A percentile compares a stretch with the other conserved stretches of the same genome.
Evolutionary conservation across 2,329 filamentous ascomycete species (phyloP).

Genomic region (Cercospora zeae-maydis): DNA sequence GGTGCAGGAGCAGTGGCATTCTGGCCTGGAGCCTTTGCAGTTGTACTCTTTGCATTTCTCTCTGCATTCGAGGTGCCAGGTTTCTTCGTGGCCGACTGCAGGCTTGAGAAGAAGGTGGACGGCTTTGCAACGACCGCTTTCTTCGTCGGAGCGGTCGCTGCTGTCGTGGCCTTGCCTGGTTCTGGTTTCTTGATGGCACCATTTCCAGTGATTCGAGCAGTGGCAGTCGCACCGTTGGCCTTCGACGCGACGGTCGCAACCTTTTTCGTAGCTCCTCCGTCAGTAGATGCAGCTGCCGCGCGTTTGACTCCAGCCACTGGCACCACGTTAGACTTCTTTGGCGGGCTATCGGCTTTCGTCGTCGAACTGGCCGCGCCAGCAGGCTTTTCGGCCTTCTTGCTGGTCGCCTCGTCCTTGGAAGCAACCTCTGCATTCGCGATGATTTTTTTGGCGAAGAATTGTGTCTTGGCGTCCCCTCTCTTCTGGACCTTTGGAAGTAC

Average conservation of each 20-base stretch:
- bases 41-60: constrained; percentile 27
- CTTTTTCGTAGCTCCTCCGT: constrained; percentile 36
- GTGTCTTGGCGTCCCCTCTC: constrained; percentile 63
- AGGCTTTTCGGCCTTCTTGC: constrained; percentile 35
- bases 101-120: constrained; percentile 45
- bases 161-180: constrained; percentile 14
- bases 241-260: constrained; percentile 29
- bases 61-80: constrained; percentile 32
- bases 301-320: constrained; percentile 37
- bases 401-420: constrained; percentile 31
- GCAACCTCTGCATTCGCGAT: constrained; percentile 37
- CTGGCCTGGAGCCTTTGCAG: constrained; percentile 22
- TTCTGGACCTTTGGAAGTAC: constrained; percentile 62
- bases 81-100: constrained; percentile 46
- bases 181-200: constrained; percentile 27
- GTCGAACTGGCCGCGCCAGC: constrained; percentile 4
- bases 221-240: constrained; percentile 16
- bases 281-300: constrained; percentile 23
- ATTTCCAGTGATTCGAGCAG: constrained; percentile 23
- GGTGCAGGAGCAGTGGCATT: constrained; percentile 30
- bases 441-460: constrained; percentile 59
- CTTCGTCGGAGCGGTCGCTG: constrained; percentile 19
- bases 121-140: constrained; percentile 43
- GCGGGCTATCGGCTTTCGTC: constrained; percentile 31
- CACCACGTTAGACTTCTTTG: constrained; percentile 34